Evolutionary conservation across 2,329 filamentous ascomycete species (phyloP), one percentile per base, ranked within the genome.

Genomic region (Simplicillium sp.): DNA sequence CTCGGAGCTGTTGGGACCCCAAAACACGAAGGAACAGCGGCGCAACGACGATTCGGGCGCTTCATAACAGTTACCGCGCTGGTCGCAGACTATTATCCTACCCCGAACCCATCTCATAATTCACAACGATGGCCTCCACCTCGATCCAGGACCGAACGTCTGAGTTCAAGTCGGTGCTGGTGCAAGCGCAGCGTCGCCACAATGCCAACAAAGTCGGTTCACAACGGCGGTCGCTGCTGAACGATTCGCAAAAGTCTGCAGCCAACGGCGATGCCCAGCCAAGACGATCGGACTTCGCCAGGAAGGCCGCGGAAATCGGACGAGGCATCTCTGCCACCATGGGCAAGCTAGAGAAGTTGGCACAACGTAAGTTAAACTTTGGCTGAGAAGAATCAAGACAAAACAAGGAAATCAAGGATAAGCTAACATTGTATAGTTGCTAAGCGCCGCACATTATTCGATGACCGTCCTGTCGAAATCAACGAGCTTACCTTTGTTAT

Each of bases 401-500:
- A 11, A 8, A 28, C 8, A 13, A 12, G 7, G 11, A 4, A 16
- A 25, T n/a, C 7, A 34, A 17, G 31, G 32, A 7, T 33, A n/a
- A 38, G 29, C 46, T 52, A n/a, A 51, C 42, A 11, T 14, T 8
- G 8, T 14, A 18, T 46, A 85, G 81, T 98, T 58, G 92, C 92
- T n/a, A 90, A 88, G 62, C 81, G 90, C 55, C 94, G 95, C 65
- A 95, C 92, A 9, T 80, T 98, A 34, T 98, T 98, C 60, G 92
- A 98, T 62, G 92, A 98, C 67, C 80, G 87, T 58, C 88, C 92
- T 0, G 86, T 96, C 41, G 92, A 98, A 65, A 96, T 97, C 61
- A 92, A 92, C 61, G 88, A 97, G 63, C 78, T 96, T 60, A 96
- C 89, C 7, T 96, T 89, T 56, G 85, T 97, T 57, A 96, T 97